Conservation (phyloP, 495 filamentous ascomycete genomes). For the Xylaria acuta region DNA sequence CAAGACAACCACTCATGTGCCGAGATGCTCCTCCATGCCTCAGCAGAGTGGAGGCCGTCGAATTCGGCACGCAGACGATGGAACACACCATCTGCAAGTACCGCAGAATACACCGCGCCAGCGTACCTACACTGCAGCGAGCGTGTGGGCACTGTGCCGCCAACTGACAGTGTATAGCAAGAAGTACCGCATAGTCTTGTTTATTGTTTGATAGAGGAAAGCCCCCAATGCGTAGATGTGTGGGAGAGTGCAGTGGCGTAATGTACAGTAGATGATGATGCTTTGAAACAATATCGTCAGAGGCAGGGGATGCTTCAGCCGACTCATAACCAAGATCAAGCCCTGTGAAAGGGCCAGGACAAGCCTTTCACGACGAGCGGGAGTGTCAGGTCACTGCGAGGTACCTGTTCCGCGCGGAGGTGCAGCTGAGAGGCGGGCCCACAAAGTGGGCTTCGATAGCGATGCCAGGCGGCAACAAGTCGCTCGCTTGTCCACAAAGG, state of each 20-base stretch:
- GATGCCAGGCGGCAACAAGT: not conserved
- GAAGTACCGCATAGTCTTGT: not conserved
- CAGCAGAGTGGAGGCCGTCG: slow-evolving; percentile 24
- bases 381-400: not conserved
- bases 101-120: slow-evolving; percentile 11
- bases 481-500: not conserved
- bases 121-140: not conserved
- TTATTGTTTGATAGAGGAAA: not conserved
- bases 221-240: not conserved
- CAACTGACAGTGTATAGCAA: not conserved
- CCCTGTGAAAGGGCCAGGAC: slow-evolving; percentile 16
- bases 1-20: slow-evolving; percentile 35
- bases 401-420: slow-evolving; percentile 6
- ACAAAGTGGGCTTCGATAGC: slow-evolving; percentile 13
- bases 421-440: slow-evolving; percentile 15
- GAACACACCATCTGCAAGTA: slow-evolving; percentile 30
- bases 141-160: not conserved
- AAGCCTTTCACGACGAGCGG: slow-evolving; percentile 5
- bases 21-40: slow-evolving; percentile 24
- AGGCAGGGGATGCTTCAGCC: slow-evolving; percentile 14
- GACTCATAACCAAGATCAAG: slow-evolving; percentile 10
- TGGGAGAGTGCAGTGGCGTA: not conserved
- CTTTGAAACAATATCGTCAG: slow-evolving; percentile 18
- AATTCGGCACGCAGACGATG: slow-evolving; percentile 28
- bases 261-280: not conserved